Evolutionary conservation across 495 filamentous ascomycete species (phyloP).

Genomic region (Durotheca rogersii): DNA sequence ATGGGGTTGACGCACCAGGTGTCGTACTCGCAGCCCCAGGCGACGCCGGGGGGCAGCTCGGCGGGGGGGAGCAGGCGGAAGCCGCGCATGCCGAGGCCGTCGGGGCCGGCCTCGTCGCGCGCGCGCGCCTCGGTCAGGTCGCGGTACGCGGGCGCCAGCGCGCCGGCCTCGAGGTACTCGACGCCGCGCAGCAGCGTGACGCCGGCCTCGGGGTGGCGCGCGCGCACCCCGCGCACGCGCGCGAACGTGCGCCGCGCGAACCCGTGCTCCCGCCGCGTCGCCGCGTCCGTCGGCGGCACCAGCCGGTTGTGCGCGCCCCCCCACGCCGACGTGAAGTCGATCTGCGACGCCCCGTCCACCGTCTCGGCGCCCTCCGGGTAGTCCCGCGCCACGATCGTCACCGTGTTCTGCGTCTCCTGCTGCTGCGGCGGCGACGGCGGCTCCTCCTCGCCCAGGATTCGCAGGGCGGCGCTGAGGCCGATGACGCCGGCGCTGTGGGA

Average conservation of each 20-base stretch:
- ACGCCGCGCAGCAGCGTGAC: slow-evolving; percentile 55
- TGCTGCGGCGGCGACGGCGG: too few species aligned
- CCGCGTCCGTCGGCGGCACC: slow-evolving; percentile 43
- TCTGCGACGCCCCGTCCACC: slow-evolving; percentile 43
- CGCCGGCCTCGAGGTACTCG: slow-evolving; percentile 61
- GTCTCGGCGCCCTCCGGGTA: slow-evolving; percentile 52
- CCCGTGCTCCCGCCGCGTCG: slow-evolving; percentile 45
- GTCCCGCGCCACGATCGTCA: slow-evolving; percentile 58
- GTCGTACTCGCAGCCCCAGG: slow-evolving; percentile 58
- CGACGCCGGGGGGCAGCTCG: slow-evolving; percentile 51
- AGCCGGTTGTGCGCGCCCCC: slow-evolving; percentile 64
- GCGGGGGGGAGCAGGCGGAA: slow-evolving; percentile 43
- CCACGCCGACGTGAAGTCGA: slow-evolving; percentile 67
- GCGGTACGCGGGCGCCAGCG: too few species aligned
- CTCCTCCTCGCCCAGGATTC: slow-evolving; percentile 45
- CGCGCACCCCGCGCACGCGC: slow-evolving; percentile 47
- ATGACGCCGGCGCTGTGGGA: slow-evolving; percentile 57
- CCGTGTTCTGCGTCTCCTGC: too few species aligned
- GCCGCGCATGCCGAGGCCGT: slow-evolving; percentile 47
- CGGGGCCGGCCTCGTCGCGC: too few species aligned
- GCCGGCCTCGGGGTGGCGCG: slow-evolving; percentile 49
- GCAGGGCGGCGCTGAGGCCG: slow-evolving; percentile 56
- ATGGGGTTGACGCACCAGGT: slow-evolving; percentile 63
- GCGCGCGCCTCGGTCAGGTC: slow-evolving; percentile 34
- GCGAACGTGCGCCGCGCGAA: slow-evolving; percentile 54